Conservation (phyloP, 768 basidiomycete genomes). For the Cyclocybe aegerita region DNA sequence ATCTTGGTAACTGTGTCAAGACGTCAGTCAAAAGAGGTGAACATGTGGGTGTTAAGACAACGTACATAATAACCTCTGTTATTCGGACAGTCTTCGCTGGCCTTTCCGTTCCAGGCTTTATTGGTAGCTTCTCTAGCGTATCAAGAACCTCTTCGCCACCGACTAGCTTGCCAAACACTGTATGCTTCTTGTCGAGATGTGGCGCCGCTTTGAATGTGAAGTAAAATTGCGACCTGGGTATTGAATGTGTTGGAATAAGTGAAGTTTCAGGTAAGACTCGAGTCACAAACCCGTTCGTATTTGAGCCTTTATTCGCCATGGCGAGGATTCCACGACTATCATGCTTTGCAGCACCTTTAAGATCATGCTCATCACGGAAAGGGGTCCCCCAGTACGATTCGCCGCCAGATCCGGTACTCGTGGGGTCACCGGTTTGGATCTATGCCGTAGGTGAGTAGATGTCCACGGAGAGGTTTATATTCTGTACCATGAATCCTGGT, state of each 20-base stretch:
- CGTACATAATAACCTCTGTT: slow-evolving; percentile 83
- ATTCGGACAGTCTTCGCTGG: slow-evolving; percentile 86
- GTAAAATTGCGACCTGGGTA: slow-evolving; percentile 84
- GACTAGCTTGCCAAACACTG: slow-evolving; percentile 96
- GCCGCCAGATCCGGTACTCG: slow-evolving; percentile 93
- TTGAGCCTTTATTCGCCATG: slow-evolving; percentile 95
- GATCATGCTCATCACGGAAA: slow-evolving; percentile 91
- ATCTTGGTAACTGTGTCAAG: slow-evolving; percentile 74
- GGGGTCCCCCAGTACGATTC: slow-evolving; percentile 93
- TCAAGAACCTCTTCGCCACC: slow-evolving; percentile 92
- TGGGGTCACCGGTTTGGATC: slow-evolving; percentile 99
- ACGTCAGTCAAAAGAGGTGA: background rate
- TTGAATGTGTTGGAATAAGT: background rate
- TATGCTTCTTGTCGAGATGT: slow-evolving; percentile 91
- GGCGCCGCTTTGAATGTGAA: slow-evolving; percentile 82
- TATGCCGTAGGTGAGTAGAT: slow-evolving; percentile 27
- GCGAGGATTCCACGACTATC: slow-evolving; percentile 82
- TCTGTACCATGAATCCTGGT: slow-evolving; percentile 88
- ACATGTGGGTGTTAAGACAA: slow-evolving; percentile 7
- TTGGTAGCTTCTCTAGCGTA: slow-evolving; percentile 76
- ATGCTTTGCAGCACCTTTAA: slow-evolving; percentile 87
- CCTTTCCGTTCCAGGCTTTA: slow-evolving; percentile 83
- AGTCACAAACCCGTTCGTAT: slow-evolving; percentile 73
- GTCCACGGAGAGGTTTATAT: background rate
- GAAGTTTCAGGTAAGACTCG: background rate